Evolutionary conservation across 257 asterid genomes (phyloP).

Genomic region (Solanum sparsipilum): DNA sequence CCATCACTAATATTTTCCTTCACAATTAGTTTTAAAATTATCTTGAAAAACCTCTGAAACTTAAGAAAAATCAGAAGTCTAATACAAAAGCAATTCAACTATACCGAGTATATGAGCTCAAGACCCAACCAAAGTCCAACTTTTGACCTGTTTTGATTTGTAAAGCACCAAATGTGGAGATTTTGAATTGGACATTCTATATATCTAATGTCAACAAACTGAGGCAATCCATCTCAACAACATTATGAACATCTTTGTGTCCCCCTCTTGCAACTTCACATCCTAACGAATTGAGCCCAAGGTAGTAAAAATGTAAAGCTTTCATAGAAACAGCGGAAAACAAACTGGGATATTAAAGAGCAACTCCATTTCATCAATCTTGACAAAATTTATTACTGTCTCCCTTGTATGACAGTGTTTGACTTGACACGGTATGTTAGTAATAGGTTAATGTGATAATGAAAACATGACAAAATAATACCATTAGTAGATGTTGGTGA

Average conservation of each 20-base stretch:
- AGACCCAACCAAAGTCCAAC: not conserved
- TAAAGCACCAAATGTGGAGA: not conserved
- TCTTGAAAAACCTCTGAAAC: not conserved
- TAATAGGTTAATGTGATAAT: not conserved
- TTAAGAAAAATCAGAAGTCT: not conserved
- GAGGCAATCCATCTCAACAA: not conserved
- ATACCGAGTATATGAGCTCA: not conserved
- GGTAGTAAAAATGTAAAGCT: not conserved
- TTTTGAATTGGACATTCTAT: not conserved
- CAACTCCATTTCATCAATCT: not conserved
- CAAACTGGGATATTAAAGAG: not conserved
- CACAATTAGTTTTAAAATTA: not conserved
- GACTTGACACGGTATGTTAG: not conserved
- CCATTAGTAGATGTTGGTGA: not conserved
- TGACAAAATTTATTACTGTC: not conserved
- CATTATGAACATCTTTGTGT: not conserved
- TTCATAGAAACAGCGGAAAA: not conserved
- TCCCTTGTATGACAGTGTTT: not conserved
- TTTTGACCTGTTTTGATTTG: not conserved
- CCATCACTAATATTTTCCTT: not conserved
- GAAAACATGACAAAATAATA: not conserved
- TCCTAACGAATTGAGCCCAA: not conserved
- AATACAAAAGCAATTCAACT: not conserved
- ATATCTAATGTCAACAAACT: not conserved
- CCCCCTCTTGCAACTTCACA: not conserved